These are phyloP conservation scores for Aspergillus spinulosporus DNA, from an alignment of 2,329 filamentous ascomycete species.

Conservation along the genomic window DNA sequence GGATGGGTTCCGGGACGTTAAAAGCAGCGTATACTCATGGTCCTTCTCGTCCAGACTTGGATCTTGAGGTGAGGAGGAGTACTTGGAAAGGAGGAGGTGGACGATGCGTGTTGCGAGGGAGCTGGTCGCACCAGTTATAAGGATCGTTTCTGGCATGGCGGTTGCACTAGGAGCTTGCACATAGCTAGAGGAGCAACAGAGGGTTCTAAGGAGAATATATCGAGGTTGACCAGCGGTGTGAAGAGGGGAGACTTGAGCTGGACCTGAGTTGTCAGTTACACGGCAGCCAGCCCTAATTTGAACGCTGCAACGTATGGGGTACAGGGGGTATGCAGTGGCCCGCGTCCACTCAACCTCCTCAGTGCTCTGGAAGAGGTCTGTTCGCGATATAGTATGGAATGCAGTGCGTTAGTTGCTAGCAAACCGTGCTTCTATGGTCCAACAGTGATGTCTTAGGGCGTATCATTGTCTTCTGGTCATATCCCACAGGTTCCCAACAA, in stretches of 20 bases:
- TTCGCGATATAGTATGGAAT: too few relatives aligned
- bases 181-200: neutral
- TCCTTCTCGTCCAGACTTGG: neutral
- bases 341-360: neutral
- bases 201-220: neutral
- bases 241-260: neutral
- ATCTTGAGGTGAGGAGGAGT: neutral
- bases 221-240: neutral
- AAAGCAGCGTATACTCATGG: neutral
- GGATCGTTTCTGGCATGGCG: constrained; percentile 10
- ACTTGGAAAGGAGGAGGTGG: constrained; percentile 3
- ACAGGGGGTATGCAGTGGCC: neutral
- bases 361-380: too few relatives aligned
- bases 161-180: neutral
- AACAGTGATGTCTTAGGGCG: too few relatives aligned
- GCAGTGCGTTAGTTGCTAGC: too few relatives aligned
- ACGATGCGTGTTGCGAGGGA: neutral
- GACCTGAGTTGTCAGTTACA: neutral
- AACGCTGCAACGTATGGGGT: neutral
- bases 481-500: too few relatives aligned
- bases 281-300: neutral
- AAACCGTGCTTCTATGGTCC: too few relatives aligned
- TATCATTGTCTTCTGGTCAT: too few relatives aligned
- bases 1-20: constrained; percentile 8
- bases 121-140: constrained; percentile 11